Base-by-base conservation (phyloP, 179 eudicot genomes). In the Sideroxylon spinosum region DNA sequence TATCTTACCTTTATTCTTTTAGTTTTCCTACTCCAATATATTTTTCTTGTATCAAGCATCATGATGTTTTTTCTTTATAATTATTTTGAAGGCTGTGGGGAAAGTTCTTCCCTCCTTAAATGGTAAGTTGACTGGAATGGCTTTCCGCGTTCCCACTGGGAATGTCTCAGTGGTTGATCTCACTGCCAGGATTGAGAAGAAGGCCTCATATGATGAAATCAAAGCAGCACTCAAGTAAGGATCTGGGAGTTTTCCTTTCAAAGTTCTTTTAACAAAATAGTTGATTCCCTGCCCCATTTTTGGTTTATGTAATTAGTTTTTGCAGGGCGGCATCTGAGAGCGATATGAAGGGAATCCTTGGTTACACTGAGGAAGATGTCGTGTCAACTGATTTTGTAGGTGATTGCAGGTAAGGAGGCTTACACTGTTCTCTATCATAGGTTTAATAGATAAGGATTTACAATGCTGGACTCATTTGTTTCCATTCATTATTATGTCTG, bases 101-200 rank as follows among this genome's bases (percentile, higher is more conserved):
- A 89, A 87, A 78, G 91, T 89, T 46, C 86, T 89, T 32, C 91
- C 91, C 7, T 63, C 88, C 11, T 56, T 89, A 23, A 89, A 87
- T 26, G 91, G 91, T 73, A 89, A 89, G 82, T 81, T 89, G 71
- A 89, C 91, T 49, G 91, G 91, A 20, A 89, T 89, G 91, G 78
- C 90, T 55, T 89, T 89, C 86, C 91, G 90, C 17, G 90, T 87
- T 71, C 91, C 90, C 12, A 87, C 86, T 70, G 87, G 82, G 44
- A 87, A 88, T 78, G 91, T 86, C 37, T 88, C 91, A 4, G 91
- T 88, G 75, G 88, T 86, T 23, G 91, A 88, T 67, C 89, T 88
- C 37, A 88, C 91, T 49, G 88, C 79, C 8, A 86, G 89, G 81
- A 80, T 88, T 32, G 91, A 88, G 83, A 88, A 88, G 81, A 59